Base-by-base conservation (phyloP, 2,329 filamentous ascomycete genomes). In the Neonectria punicea region DNA sequence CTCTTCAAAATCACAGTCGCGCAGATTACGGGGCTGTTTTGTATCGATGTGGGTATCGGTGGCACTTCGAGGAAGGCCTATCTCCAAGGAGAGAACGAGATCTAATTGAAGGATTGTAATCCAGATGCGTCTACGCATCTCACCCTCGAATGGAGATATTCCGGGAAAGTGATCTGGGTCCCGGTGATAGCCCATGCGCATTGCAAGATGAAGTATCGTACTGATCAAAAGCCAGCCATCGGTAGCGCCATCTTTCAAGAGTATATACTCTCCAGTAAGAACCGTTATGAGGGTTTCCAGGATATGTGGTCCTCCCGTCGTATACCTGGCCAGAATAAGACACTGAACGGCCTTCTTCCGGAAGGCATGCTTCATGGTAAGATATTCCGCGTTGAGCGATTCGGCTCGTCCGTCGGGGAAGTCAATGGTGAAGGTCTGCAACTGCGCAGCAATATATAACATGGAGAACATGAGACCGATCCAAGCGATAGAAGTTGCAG, bases 51-150 rank as follows among this genome's bases (percentile, higher is more conserved):
- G 63, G 6, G 54, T 36, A 39, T 50, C 39, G 22, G 47, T 46
- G 58, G 61, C 20, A 47, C 20, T 28, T 34, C 63, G 58, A 16
- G 64, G 67, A 18, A 92, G 79, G 2, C 89, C 89, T 53, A 90
- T 30, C 28, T 30, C 28, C 28, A 30, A 30, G 28, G 28, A 30
- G 28, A 30, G 6, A 30, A 4, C 28, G 28, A 30, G 28, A 30
- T 30, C 28, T 9, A 30, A 30, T 30, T 30, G 28, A 30, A 30
- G 28, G 28, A 30, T 30, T 30, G 28, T 30, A 9, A 5, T 30
- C 28, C 28, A 30, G 28, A 30, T 30, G 28, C 28, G 79, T 36
- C 83, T 77, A 10, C 83, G 79, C 80, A 85, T 85, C 75, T 87
- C 84, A 7, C 82, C 82, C 41, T 84, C 78, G 64, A 84, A 86